Percentiles rank a stretch among this genome's conserved stretches.
Evolutionary conservation across 257 asterid species (phyloP).

Genomic region (Solanum commersonii): DNA sequence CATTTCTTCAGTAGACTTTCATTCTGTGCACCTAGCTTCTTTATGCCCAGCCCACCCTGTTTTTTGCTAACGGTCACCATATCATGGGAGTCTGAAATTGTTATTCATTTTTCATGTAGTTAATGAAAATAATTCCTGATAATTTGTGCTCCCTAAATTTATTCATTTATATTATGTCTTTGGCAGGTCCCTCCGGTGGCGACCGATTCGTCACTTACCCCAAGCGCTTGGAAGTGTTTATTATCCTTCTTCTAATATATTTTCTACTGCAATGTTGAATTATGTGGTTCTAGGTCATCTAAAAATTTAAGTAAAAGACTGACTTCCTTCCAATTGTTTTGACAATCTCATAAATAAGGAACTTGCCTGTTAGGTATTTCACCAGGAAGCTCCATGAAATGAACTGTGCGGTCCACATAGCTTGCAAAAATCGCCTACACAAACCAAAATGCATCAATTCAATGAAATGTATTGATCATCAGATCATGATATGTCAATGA

Average conservation of each 20-base stretch:
- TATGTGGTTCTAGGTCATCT: not conserved
- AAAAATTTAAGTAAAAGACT: not conserved
- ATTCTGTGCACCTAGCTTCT: not conserved
- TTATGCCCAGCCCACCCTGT: not conserved
- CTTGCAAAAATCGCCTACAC: conserved; percentile 84
- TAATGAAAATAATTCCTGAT: not conserved
- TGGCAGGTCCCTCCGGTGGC: not conserved
- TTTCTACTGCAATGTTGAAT: not conserved
- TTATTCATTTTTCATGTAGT: not conserved
- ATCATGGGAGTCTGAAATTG: not conserved
- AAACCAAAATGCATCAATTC: not conserved
- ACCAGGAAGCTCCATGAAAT: conserved; percentile 99
- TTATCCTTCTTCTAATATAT: not conserved
- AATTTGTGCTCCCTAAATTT: not conserved
- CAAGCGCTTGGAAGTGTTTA: not conserved
- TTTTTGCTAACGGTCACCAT: not conserved
- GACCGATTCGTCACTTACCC: not conserved
- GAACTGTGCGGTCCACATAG: conserved; percentile 83
- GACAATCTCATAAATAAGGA: not conserved
- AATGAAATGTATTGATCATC: not conserved
- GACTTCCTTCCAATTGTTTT: not conserved
- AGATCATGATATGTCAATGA: not conserved
- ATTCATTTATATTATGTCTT: not conserved
- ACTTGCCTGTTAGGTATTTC: conserved; percentile 80
- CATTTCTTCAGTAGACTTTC: not conserved